These are phyloP conservation scores for Penicillium parvum DNA, from an alignment of 495 filamentous ascomycete species.

Conservation along the genomic window DNA sequence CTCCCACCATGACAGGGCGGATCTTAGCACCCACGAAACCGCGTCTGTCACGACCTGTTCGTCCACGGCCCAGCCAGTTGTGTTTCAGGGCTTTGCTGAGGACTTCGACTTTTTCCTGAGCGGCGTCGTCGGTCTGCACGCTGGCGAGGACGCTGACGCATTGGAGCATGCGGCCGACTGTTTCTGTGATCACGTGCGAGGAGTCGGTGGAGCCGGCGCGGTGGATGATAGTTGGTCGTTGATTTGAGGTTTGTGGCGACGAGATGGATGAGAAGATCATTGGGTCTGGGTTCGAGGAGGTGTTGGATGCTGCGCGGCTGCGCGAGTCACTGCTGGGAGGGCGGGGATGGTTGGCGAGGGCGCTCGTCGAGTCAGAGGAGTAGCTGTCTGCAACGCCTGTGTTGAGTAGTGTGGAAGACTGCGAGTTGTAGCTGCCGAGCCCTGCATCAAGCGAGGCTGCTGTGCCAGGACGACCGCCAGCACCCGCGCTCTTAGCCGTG, in stretches of 20 bases:
- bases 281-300: constrained; percentile 56
- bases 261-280: constrained; percentile 50
- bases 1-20: constrained; percentile 34
- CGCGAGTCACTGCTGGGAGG: constrained; percentile 46
- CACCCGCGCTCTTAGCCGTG: constrained; percentile 43
- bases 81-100: constrained; percentile 82
- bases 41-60: constrained; percentile 82
- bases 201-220: constrained; percentile 49
- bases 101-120: constrained; percentile 75
- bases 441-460: constrained; percentile 68
- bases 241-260: constrained; percentile 35
- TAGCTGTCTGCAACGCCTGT: constrained; percentile 46
- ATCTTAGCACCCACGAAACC: constrained; percentile 77
- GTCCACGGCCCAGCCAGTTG: constrained; percentile 90
- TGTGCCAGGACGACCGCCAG: constrained; percentile 57
- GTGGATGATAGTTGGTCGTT: constrained; percentile 41
- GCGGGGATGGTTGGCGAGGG: constrained; percentile 39
- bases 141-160: constrained; percentile 87
- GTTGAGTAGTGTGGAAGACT: constrained; percentile 65
- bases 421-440: constrained; percentile 68
- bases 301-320: constrained; percentile 79
- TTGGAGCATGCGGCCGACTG: constrained; percentile 92
- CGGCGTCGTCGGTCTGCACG: constrained; percentile 65
- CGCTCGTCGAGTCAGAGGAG: constrained; percentile 42
- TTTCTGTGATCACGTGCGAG: constrained; percentile 83